Conservation (phyloP, 495 filamentous ascomycete species). For the Aspergillus carlsbadensis region DNA sequence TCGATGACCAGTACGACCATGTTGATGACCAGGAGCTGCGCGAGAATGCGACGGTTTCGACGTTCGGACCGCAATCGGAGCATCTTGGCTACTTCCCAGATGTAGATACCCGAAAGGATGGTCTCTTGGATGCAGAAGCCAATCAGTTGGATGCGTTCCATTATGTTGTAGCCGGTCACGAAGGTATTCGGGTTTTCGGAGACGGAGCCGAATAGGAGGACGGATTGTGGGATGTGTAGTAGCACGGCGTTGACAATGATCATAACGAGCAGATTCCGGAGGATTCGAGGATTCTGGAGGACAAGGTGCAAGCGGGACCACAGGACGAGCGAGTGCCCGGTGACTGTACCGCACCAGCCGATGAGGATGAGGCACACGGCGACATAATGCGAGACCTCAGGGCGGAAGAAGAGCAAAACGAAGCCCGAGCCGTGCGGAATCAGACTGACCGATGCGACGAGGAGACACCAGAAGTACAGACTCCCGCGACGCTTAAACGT, state of each 20-base stretch:
- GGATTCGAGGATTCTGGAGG: conserved; percentile 35
- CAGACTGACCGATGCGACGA: conserved; percentile 38
- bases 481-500: conserved; percentile 48
- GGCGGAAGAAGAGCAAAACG: conserved; percentile 43
- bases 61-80: conserved; percentile 36
- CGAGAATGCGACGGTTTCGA: conserved; percentile 32
- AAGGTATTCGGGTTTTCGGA: conserved; percentile 30
- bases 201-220: conserved; percentile 42
- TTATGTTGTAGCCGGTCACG: conserved; percentile 41
- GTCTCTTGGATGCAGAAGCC: conserved; percentile 56
- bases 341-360: conserved; percentile 48
- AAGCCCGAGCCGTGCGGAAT: conserved; percentile 45
- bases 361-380: conserved; percentile 39
- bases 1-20: conserved; percentile 51
- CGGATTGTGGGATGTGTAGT: conserved; percentile 41
- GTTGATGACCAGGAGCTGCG: conserved; percentile 49
- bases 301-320: conserved; percentile 51
- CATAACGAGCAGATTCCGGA: conserved; percentile 38
- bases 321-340: conserved; percentile 49
- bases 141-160: conserved; percentile 53
- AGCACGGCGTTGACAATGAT: conserved; percentile 45
- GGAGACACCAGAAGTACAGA: conserved; percentile 52
- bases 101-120: conserved; percentile 55
- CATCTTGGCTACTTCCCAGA: conserved; percentile 49
- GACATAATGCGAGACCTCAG: conserved; percentile 28